A percentile compares a stretch with the other conserved stretches of the same genome.
Conservation (phyloP, 1,284 basidiomycete genomes). For the Xerocomus amazonicus region DNA sequence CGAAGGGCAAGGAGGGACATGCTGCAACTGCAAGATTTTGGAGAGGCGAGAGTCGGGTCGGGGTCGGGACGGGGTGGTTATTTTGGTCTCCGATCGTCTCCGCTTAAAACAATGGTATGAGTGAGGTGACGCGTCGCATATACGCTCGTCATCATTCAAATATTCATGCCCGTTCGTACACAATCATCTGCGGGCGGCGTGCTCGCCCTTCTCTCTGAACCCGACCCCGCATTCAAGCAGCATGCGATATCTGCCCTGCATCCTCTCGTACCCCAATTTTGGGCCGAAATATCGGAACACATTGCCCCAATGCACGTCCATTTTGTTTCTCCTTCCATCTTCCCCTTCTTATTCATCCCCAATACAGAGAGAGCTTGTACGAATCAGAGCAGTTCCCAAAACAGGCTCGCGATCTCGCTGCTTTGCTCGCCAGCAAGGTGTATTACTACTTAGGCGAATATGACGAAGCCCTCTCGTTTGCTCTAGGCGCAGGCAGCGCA, state of each 20-base stretch:
- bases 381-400: conserved; percentile 75
- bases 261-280: conserved; percentile 86
- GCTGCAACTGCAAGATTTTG: no score
- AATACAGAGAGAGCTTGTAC: conserved; percentile 78
- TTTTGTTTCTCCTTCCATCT: conserved; percentile 2
- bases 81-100: conserved; percentile 25
- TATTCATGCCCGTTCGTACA: conserved; percentile 48
- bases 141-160: conserved; percentile 7
- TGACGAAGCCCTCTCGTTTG: conserved; percentile 90
- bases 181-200: conserved; percentile 86
- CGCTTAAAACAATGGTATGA: conserved; percentile 24
- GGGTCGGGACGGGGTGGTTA: conserved; percentile 16
- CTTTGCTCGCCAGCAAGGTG: conserved; percentile 89
- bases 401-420: conserved; percentile 74
- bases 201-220: conserved; percentile 84
- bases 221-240: conserved; percentile 82
- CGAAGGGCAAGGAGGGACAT: conserved; percentile 59
- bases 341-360: conserved; percentile 9
- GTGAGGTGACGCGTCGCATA: conserved; percentile 30
- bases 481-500: conserved; percentile 81
- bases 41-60: no score
- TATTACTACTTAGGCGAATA: conserved; percentile 95
- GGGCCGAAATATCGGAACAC: conserved; percentile 96
- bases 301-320: conserved; percentile 78
- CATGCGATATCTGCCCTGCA: conserved; percentile 85